phyloP scores from a whole-genome alignment of 768 basidiomycete genomes.

The Mycena galericulata region DNA sequence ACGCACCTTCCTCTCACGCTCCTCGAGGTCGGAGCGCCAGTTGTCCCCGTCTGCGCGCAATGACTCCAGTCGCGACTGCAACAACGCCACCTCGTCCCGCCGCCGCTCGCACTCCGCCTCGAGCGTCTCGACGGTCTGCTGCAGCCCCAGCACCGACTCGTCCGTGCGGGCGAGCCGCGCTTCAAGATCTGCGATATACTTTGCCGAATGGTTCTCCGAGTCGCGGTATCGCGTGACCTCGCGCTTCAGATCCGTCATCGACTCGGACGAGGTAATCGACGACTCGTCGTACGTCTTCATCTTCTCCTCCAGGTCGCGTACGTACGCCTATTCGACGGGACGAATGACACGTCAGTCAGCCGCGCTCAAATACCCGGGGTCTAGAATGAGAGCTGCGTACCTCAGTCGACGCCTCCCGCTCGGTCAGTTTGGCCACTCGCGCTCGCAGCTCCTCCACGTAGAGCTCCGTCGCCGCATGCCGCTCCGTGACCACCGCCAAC shows the following conservation, averaged over 20 bases:
- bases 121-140: constrained; percentile 77
- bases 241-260: constrained; percentile 84
- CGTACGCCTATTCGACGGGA: constrained; percentile 75
- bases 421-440: constrained; percentile 84
- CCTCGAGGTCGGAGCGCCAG: constrained; percentile 88
- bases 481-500: constrained; percentile 69
- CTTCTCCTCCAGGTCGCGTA: constrained; percentile 93
- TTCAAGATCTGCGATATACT: constrained; percentile 92
- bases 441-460: constrained; percentile 89
- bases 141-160: constrained; percentile 77
- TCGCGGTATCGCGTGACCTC: constrained; percentile 87
- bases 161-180: constrained; percentile 81
- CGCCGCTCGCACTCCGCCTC: constrained; percentile 85
- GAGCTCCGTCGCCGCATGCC: constrained; percentile 83
- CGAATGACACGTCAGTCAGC: constrained; percentile 31
- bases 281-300: constrained; percentile 89
- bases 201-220: constrained; percentile 72
- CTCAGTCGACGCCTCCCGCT: constrained; percentile 93
- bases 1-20: constrained; percentile 79
- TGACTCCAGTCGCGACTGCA: constrained; percentile 78
- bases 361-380: neutral
- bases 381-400: constrained; percentile 54
- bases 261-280: constrained; percentile 79
- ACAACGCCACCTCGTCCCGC: constrained; percentile 72
- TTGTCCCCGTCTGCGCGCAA: constrained; percentile 81